Base-by-base conservation (phyloP, 1,284 basidiomycete genomes). In the Crucibulum cyathiforme region DNA sequence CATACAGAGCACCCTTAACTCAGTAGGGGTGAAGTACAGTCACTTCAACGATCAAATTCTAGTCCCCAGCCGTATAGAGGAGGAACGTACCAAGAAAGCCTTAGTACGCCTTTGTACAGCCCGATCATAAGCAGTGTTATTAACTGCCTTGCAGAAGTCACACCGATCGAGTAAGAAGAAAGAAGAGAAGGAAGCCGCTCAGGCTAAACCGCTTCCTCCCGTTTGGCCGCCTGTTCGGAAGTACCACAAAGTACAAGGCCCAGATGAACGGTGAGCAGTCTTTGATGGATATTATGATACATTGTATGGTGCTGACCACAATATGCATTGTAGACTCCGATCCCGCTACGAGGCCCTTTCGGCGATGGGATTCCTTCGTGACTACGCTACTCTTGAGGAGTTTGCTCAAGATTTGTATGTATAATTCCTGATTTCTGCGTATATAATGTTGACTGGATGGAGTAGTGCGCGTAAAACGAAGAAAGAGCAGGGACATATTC, bases 21-120 rank as follows among this genome's bases (percentile, higher is more conserved):
- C 80, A 8, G 79, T 85, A 31, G 88, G 89, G 8, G 82, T 91
- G 6, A 82, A 79, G 56, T 93, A 93, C 63, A 90, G 82, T 34
- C 90, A 93, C 67, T 81, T 83, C 34, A 93, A 93, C 59, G 87
- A 91, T 49, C 82, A 87, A n/a, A 77, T 93, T 12, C 77, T 93
- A 12, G 77, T 80, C 5, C 83, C 87, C n/a, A 93, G 85, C 67
- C 81, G 80, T 5, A 85, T 93, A 38, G 90, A 92, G 66, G 85
- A 86, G 54, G 83, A 86, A 59, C 81, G 86, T 41, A 81, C 86
- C 3, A 82, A 81, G 59, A 81, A 78, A 34, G 82, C 82, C 3
- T 69, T 89, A n/a, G 76, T 83, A 74, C 88, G 87, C 62, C 36
- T 67, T 63, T 38, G 19, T 45, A 9, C 36, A 12, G 43, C 58